Base-by-base conservation (phyloP, 2,329 filamentous ascomycete genomes). In the Apiospora aurea region DNA sequence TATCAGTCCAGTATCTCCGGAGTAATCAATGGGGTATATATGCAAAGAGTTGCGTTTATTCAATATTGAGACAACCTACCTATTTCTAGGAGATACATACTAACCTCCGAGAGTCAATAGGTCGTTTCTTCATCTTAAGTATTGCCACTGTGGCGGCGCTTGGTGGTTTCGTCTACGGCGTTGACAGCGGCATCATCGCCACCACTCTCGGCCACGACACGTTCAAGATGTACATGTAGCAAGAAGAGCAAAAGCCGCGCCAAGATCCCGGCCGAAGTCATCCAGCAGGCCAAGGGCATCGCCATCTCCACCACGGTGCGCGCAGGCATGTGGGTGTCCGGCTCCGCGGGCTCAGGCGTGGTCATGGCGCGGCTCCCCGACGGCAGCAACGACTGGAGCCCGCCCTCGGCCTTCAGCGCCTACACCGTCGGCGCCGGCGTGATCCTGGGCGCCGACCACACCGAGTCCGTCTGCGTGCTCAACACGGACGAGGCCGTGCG, bases 401-500 rank as follows among this genome's bases (percentile, higher is more conserved):
- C 94, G 1, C 94, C 94, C 0, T 94, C 92, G 0, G 94, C 93
- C 46, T 95, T 97, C 78, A 88, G 95, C 82, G 87, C 96, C 34
- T 93, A 96, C 79, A 94, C 93, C 0, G 88, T 94, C 0, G 94
- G 93, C 5, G 88, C 94, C 0, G 94, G 94, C 0, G 94, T 97
- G 79, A 87, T 96, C 73, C 89, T 93, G 0, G 94, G 94, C 18
- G 88, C 96, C 16, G 94, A 97, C 80, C 94, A 97, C 43, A 96
- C 96, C 83, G 94, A 97, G 80, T 96, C 93, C 76, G 93, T 97
- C 2, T 90, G 95, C 34, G 92, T 97, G 47, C 95, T 97, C 81
- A 97, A 97, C 83, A 93, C 89, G 4, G 86, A 89, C 64, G 88
- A 93, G 75, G 94, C 94, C 0, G 85, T 97, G 57, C 89, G 92